Percentiles rank a stretch among this genome's conserved stretches.
Evolutionary conservation across 140 eudicot genomes (phyloP).

Genomic region (Flaveria floridana): DNA sequence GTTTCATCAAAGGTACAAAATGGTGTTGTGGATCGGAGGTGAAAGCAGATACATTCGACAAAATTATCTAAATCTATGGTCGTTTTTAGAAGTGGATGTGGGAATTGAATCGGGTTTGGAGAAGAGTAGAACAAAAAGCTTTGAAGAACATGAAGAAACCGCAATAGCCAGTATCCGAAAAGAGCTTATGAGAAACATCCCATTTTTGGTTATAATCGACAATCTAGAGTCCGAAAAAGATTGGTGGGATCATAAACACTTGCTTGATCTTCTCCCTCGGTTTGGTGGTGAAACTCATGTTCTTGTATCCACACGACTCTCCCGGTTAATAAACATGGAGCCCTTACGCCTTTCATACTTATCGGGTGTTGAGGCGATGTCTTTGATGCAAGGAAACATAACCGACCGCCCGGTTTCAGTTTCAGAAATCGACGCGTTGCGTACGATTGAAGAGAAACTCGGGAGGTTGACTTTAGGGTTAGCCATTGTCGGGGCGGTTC

Average conservation of each 20-base stretch:
- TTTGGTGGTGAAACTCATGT: slow-evolving; percentile 98
- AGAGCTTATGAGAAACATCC: slow-evolving; percentile 93
- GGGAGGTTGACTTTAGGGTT: slow-evolving; percentile 92
- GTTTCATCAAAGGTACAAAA: slow-evolving; percentile 86
- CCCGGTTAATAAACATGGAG: slow-evolving; percentile 74
- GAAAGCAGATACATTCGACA: slow-evolving; percentile 93
- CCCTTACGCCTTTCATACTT: slow-evolving; percentile 75
- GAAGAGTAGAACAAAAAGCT: slow-evolving; percentile 74
- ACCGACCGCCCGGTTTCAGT: slow-evolving; percentile 47
- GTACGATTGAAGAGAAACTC: slow-evolving; percentile 84
- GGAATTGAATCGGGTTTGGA: slow-evolving; percentile 70
- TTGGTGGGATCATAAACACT: slow-evolving; percentile 90
- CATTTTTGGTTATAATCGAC: slow-evolving; percentile 76
- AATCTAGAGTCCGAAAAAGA: slow-evolving; percentile 93
- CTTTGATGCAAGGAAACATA: slow-evolving; percentile 75
- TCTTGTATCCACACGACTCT: slow-evolving; percentile 71
- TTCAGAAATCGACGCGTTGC: slow-evolving; percentile 77
- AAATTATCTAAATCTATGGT: slow-evolving; percentile 81
- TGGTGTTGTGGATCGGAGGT: slow-evolving; percentile 98
- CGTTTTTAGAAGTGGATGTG: slow-evolving; percentile 80
- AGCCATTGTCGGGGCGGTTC: slow-evolving; percentile 83
- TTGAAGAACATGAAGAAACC: slow-evolving; percentile 93
- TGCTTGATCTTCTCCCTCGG: slow-evolving; percentile 95
- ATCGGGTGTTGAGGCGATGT: slow-evolving; percentile 88
- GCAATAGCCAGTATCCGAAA: slow-evolving; percentile 79